phyloP scores from a whole-genome alignment of 2,329 filamentous ascomycete genomes.

The Fusarium beomiforme region DNA sequence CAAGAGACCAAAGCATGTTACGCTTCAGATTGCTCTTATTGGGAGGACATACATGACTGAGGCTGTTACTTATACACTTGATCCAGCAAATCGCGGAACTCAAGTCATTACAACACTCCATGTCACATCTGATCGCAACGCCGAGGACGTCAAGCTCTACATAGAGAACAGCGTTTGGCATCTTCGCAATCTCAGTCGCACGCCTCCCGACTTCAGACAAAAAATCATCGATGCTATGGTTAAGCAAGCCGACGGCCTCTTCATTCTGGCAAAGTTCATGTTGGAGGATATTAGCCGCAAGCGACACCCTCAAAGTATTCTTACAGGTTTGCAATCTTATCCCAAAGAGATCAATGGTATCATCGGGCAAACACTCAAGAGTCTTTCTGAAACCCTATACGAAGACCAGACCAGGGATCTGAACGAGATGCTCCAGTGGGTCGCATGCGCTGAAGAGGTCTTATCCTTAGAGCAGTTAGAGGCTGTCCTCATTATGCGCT shows the following conservation, averaged over 20 bases:
- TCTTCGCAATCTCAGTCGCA: slow-evolving; percentile 50
- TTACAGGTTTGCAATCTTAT: slow-evolving; percentile 56
- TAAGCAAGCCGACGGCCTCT: slow-evolving; percentile 57
- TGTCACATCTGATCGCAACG: slow-evolving; percentile 55
- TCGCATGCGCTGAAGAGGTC: slow-evolving; percentile 55
- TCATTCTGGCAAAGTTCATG: slow-evolving; percentile 62
- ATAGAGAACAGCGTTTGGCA: slow-evolving; percentile 54
- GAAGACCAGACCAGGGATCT: slow-evolving; percentile 53
- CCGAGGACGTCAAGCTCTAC: slow-evolving; percentile 54
- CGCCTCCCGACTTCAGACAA: slow-evolving; percentile 46
- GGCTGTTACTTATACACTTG: slow-evolving; percentile 47
- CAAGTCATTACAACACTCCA: slow-evolving; percentile 52
- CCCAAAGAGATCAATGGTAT: slow-evolving; percentile 57
- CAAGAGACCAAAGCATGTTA: slow-evolving; percentile 28
- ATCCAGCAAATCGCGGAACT: slow-evolving; percentile 44
- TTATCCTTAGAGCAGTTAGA: slow-evolving; percentile 57
- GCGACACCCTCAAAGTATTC: slow-evolving; percentile 56
- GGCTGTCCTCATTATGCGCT: slow-evolving; percentile 53
- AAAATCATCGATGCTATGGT: slow-evolving; percentile 53
- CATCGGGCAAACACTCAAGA: slow-evolving; percentile 53
- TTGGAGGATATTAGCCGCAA: slow-evolving; percentile 59
- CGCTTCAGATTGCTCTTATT: slow-evolving; percentile 52
- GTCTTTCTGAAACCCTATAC: slow-evolving; percentile 53
- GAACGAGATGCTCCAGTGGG: slow-evolving; percentile 60
- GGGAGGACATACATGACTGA: slow-evolving; percentile 57